phyloP scores from a whole-genome alignment of 441 rosid species.

The Adansonia rubrostipa region DNA sequence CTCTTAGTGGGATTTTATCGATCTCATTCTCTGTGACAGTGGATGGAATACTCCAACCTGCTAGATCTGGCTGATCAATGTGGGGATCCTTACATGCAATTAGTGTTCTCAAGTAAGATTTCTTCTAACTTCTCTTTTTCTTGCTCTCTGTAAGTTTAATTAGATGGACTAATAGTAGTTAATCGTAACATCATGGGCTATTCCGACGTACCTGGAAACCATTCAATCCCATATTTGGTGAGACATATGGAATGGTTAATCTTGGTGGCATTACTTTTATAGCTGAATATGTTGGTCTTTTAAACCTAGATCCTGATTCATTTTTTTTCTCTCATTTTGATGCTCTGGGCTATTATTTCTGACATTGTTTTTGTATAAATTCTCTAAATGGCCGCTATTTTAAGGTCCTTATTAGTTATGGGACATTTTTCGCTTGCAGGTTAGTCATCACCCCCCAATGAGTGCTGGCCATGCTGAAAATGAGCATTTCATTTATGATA shows the following conservation, averaged over 20 bases:
- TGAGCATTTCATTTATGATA: slow-evolving; percentile 86
- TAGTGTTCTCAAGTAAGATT: slow-evolving; percentile 85
- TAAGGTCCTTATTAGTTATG: not conserved
- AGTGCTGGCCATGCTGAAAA: slow-evolving; percentile 97
- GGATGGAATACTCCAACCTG: slow-evolving; percentile 92
- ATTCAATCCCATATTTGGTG: slow-evolving; percentile 95
- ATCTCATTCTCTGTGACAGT: slow-evolving; percentile 50
- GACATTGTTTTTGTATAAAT: not conserved
- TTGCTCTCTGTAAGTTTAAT: not conserved
- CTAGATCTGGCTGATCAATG: slow-evolving; percentile 87
- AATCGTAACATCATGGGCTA: slow-evolving; percentile 82
- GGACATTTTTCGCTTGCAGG: slow-evolving; percentile 48
- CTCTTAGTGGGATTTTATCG: slow-evolving; percentile 12
- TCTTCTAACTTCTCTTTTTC: slow-evolving; percentile 15
- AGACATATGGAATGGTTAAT: slow-evolving; percentile 88
- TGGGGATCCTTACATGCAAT: slow-evolving; percentile 79
- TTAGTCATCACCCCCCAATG: slow-evolving; percentile 96
- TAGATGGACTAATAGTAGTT: slow-evolving; percentile 29
- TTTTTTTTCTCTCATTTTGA: slow-evolving; percentile 8
- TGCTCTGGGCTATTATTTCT: not conserved
- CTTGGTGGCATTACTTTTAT: slow-evolving; percentile 76
- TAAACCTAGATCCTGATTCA: not conserved
- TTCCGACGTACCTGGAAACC: slow-evolving; percentile 97
- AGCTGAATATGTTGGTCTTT: slow-evolving; percentile 72
- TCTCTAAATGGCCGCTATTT: not conserved